Evolutionary conservation across 306 rosid species (phyloP).

Genomic region (Lathyrus sativus): DNA sequence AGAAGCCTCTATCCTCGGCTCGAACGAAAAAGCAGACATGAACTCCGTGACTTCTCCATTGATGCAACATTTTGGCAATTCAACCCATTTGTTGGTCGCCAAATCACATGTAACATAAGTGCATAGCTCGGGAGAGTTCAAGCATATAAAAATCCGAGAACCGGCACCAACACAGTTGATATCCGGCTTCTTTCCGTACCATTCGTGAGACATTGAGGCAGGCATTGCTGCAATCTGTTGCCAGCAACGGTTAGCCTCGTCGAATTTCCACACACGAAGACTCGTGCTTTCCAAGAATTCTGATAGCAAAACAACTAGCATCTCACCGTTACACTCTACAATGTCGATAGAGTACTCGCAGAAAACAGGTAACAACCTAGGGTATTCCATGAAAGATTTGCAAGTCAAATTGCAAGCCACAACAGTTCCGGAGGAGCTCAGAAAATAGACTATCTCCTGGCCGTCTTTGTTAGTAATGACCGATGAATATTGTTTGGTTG

Average conservation of each 20-base stretch:
- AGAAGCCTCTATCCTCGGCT: slow-evolving; percentile 90
- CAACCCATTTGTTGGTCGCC: slow-evolving; percentile 65
- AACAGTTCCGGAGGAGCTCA: slow-evolving; percentile 74
- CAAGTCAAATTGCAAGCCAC: slow-evolving; percentile 68
- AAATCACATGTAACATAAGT: slow-evolving; percentile 67
- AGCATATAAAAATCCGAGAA: slow-evolving; percentile 65
- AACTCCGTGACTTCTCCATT: slow-evolving; percentile 75
- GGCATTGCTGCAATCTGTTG: slow-evolving; percentile 84
- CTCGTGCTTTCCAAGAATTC: slow-evolving; percentile 82
- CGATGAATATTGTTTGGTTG: slow-evolving; percentile 84
- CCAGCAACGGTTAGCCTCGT: slow-evolving; percentile 66
- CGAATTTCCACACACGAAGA: slow-evolving; percentile 76
- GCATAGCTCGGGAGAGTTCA: slow-evolving; percentile 64
- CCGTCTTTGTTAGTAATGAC: slow-evolving; percentile 62
- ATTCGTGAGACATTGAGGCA: slow-evolving; percentile 80
- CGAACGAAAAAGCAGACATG: slow-evolving; percentile 86
- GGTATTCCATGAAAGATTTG: slow-evolving; percentile 69
- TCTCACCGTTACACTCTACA: slow-evolving; percentile 73
- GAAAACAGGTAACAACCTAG: slow-evolving; percentile 76
- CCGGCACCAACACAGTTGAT: slow-evolving; percentile 90
- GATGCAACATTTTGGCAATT: slow-evolving; percentile 67
- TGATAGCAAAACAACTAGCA: slow-evolving; percentile 77
- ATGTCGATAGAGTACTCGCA: slow-evolving; percentile 86
- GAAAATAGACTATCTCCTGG: slow-evolving; percentile 66
- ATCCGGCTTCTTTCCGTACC: slow-evolving; percentile 91